Evolutionary conservation across 169 alveolate species (phyloP), one percentile per base, ranked within the genome.

Genomic region (Cryptosporidium viatorum): DNA sequence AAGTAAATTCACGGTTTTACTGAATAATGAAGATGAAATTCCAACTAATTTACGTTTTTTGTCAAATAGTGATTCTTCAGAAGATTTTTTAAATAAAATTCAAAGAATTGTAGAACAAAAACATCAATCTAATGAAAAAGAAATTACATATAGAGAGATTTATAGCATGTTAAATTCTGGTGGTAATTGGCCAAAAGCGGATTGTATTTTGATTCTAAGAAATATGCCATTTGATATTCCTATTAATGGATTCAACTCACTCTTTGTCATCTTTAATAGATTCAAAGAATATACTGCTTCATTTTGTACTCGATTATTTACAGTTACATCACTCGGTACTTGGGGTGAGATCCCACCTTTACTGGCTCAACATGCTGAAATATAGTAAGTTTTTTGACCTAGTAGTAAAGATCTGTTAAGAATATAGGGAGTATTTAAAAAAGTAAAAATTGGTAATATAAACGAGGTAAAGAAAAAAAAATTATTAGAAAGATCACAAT

Each of bases 311-410:
- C 62, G 70, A 45, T 33, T 65, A 41, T 62, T 80, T n/a, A 59
- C 16, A 35, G 75, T 80, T 33, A 67, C 75, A 10, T 62, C 69
- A 31, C 31, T 67, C 21, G 89, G 89, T 21, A 35, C 80, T 8
- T 80, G 73, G 73, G 89, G 89, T 26, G 75, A 80, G n/a, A 80
- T 80, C 12, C 89, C 89, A 14, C 75, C 67, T 29, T 9, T 80
- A 12, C 23, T 80, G 29, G 65, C 75, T 12, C 75, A 62, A 35
- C 73, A 65, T 65, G 71, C 89, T 18, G 89, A 80, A 43, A 59
- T 80, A 60, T 62, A 43, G 89, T 80, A 80, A 80, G 89, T 80
- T 73, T 50, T 35, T 35, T 5, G 8, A 2, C 21, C 35, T 23
- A n/a, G 37, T 23, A 41, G 29, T 55, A n/a, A n/a, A 55, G 67